Percentiles rank a stretch among this genome's conserved stretches.
Conservation (phyloP, 495 filamentous ascomycete genomes). For the Emericellopsis terricola region DNA sequence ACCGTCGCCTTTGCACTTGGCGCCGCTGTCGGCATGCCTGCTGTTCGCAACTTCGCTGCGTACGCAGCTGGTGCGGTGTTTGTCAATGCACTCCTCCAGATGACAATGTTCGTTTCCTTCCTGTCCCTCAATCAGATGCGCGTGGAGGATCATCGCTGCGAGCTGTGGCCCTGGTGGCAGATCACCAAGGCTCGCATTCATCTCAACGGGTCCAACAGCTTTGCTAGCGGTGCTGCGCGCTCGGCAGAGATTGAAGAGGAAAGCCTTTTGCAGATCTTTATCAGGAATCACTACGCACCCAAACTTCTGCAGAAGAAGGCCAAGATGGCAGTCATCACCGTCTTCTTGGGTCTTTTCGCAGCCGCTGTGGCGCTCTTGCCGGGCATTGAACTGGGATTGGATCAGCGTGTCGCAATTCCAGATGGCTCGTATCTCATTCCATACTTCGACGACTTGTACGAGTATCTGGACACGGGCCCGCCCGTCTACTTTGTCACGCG, state of each 20-base stretch:
- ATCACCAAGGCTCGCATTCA: constrained; percentile 44
- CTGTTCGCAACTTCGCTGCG: constrained; percentile 87
- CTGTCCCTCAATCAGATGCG: constrained; percentile 78
- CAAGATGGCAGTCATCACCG: constrained; percentile 52
- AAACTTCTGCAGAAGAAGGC: constrained; percentile 56
- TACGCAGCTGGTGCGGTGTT: constrained; percentile 94
- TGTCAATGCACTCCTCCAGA: constrained; percentile 86
- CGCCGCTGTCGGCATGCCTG: constrained; percentile 92
- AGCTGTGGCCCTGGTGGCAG: constrained; percentile 79
- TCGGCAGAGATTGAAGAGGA: constrained; percentile 51
- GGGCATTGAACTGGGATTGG: constrained; percentile 67
- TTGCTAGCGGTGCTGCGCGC: constrained; percentile 4
- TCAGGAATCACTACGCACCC: constrained; percentile 77
- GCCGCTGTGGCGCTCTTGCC: constrained; percentile 71
- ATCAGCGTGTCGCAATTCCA: constrained; percentile 87
- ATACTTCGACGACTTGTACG: constrained; percentile 89
- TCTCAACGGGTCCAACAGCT: constrained; percentile 18
- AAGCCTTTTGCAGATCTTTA: constrained; percentile 61
- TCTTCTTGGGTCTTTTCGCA: constrained; percentile 80
- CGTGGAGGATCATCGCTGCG: constrained; percentile 70
- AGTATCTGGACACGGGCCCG: constrained; percentile 78
- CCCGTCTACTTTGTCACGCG: constrained; percentile 92
- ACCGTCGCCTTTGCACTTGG: constrained; percentile 85
- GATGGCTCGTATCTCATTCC: constrained; percentile 82
- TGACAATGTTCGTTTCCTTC: constrained; percentile 91